Evolutionary conservation across 192 early-diverging fungal genomes (phyloP), one percentile per base, ranked within the genome.

Genomic region (Bifiguratus adelaidae): DNA sequence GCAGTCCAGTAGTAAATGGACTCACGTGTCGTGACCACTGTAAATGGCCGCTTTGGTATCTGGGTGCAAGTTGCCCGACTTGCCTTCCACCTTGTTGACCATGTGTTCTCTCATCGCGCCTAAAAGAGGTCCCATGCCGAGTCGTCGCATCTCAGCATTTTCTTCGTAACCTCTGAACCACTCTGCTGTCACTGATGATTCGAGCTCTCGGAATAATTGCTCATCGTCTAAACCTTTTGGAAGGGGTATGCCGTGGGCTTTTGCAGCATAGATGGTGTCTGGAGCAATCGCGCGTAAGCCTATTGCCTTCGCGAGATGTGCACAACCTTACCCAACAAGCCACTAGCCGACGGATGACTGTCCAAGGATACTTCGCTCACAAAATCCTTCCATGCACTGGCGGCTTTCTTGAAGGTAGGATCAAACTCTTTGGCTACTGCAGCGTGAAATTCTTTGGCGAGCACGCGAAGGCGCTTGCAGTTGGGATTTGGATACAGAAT

Each of bases 1-100:
- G 30, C 18, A 28, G 25, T 20, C 45, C 20, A 30, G 25, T 29
- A 25, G 15, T 41, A 21, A 29, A 8, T n/a, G n/a, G n/a, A n/a
- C 51, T 55, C 53, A 63, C 48, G 60, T 57, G 25, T 67, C 65
- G 44, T 67, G 65, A 29, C 65, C 60, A 51, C 55, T 55, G 22
- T 63, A 67, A 15, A 67, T 37, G 21, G 65, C 48, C 20, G 63
- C 23, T 36, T 63, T 63, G 9, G 41, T 30, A 26, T 67, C 43
- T 13, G 47, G 42, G 21, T 44, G 44, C 16, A 24, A 22, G 21
- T 48, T 46, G 28, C 58, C 60, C 5, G 47, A 24, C 7, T 1
- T 44, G 22, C 42, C 36, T 37, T 63, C 23, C 0, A 52, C 65
- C 27, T 52, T 52, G 16, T 30, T 19, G 3, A 52, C 29, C 43